These are phyloP conservation scores for Mycena alexandri DNA, from an alignment of 768 basidiomycete species.

Conservation along the genomic window DNA sequence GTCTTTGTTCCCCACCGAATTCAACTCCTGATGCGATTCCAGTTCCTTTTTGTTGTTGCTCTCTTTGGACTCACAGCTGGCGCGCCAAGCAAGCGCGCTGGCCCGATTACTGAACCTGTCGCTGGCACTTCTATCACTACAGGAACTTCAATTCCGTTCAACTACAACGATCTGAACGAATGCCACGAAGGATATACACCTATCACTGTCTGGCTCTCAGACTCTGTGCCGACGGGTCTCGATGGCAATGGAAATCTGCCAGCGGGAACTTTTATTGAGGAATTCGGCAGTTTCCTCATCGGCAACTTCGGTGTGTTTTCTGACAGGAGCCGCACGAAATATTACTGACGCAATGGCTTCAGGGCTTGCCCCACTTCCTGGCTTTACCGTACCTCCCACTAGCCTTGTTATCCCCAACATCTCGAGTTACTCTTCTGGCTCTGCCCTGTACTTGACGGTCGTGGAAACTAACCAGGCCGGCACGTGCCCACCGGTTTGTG, in stretches of 20 bases:
- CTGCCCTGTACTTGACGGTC: constrained; percentile 6
- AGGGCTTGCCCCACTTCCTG: not conserved
- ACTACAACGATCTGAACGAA: constrained; percentile 15
- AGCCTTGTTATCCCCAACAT: constrained; percentile 24
- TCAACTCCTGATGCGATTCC: too few relatives aligned
- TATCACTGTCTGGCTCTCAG: constrained; percentile 26
- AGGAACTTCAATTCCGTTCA: constrained; percentile 14
- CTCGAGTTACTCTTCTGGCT: constrained; percentile 1
- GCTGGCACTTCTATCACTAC: constrained; percentile 11
- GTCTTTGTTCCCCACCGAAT: too few relatives aligned
- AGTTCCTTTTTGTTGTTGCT: too few relatives aligned
- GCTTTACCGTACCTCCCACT: not conserved
- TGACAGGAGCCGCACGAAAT: not conserved
- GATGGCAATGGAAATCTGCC: constrained; percentile 12
- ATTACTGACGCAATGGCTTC: not conserved
- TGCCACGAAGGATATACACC: constrained; percentile 26
- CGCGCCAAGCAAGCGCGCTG: too few relatives aligned
- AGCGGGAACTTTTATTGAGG: constrained; percentile 14
- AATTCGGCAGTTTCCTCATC: constrained; percentile 19
- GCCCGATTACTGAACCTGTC: constrained; percentile 1
- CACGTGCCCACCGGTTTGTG: constrained; percentile 19
- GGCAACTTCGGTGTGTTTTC: constrained; percentile 18
- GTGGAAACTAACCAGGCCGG: constrained; percentile 12
- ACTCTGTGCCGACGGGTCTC: constrained; percentile 1
- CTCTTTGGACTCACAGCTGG: too few relatives aligned